Evolutionary conservation across 2,329 filamentous ascomycete species (phyloP), one percentile per base, ranked within the genome.

Genomic region (Cercospora sp.): DNA sequence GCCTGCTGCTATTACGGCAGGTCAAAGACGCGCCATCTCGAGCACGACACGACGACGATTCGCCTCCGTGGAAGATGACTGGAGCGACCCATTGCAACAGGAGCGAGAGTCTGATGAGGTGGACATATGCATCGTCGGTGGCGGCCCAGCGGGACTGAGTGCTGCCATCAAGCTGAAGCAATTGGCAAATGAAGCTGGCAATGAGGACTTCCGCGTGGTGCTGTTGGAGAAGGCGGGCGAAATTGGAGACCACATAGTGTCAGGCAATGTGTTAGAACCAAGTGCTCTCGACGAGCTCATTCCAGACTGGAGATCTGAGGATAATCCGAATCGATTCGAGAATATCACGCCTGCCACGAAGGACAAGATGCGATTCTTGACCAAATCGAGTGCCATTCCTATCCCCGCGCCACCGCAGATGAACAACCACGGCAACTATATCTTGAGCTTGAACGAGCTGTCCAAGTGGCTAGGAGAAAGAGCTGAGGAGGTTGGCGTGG

Each of bases 401-500:
- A 84, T 98, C 63, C 95, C 94, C 1, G 89, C 90, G 12, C 95
- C 95, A 55, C 95, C 95, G 33, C 95, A 98, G 83, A 99, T 99
- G 95, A 89, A 94, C 83, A 99, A 99, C 79, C 88, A 96, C 76
- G 95, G 95, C 73, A 99, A 99, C 82, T 98, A 96, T 80, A 99
- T 99, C 73, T 89, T 99, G 76, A 96, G 92, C 77, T 82, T 99
- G 76, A 98, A 96, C 80, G 92, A 98, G 80, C 90, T 99, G 77
- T 91, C 91, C 66, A 96, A 94, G 81, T 99, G 95, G 95, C 85
- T 99, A 2, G 94, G 92, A 60, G 95, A 98, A 79, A 88, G 94
- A 59, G 95, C 95, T n/a, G 95, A 99, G 81, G 95, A 98, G 81
- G 78, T 96, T 31, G 95, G 95, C 33, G 95, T 99, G 30, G 95